Base-by-base conservation (phyloP, 805 yeast species). In the Citeromyces matritensis region DNA sequence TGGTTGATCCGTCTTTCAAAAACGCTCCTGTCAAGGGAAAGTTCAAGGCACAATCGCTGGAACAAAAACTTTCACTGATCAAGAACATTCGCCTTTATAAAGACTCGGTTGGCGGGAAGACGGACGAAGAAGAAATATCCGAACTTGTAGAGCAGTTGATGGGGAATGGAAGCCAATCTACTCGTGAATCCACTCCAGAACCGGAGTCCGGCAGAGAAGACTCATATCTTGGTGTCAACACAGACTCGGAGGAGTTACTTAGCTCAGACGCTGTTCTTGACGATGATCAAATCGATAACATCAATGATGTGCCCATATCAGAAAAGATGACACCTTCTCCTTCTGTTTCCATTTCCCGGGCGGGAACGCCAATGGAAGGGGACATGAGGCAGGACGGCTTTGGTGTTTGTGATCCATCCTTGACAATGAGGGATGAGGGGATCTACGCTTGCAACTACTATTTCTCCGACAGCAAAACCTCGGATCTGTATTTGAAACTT, bases 1-100 rank as follows among this genome's bases (percentile, higher is more conserved):
- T 81, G 29, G 65, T 77, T 39, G 93, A 80, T 44, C 78, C 86
- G 0, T 69, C 73, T 7, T 73, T 62, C 39, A 63, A 65, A 12
- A 36, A 36, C 19, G 13, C 8, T 3, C 8, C 29, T 12, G 10
- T 17, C 10, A 53, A 55, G 13, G 29, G 6, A n/a, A 10, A 6
- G 5, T 28, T 28, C 23, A n/a, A 23, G n/a, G 23, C 24, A 9
- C 24, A 28, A 14, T 17, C 21, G 5, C 30, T 28, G 11, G 24
- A 28, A 13, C 52, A 53, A 21, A 42, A 65, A 13, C 42, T 59
- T 5, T 17, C 17, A 15, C 30, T 15, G 11, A 28, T 14, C 29
- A 17, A 28, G 5, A 11, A 28, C 24, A 4, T 28, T 14, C 11
- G 23, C 23, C 6, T 9, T 4, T 23, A 12, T 11, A 17, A 17